A percentile compares a stretch with the other conserved stretches of the same genome.
Evolutionary conservation across 2,329 filamentous ascomycete species (phyloP).

Genomic region (Aspergillus flavus): DNA sequence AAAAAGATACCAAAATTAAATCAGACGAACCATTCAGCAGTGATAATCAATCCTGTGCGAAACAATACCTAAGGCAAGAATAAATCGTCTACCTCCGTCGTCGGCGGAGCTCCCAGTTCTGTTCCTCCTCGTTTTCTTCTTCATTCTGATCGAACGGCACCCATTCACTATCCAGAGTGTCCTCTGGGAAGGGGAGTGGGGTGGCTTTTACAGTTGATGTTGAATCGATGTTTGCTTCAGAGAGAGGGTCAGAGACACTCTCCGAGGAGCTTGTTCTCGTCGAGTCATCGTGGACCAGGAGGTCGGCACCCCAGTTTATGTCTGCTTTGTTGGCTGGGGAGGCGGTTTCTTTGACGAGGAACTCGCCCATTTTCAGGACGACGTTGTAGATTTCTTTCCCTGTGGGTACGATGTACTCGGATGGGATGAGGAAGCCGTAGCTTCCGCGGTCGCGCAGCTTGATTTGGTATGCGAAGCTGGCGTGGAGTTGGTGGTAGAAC

Average conservation of each 20-base stretch:
- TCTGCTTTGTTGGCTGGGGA: neutral
- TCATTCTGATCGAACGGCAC: conserved; percentile 10
- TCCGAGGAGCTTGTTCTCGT: neutral
- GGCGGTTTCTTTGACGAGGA: conserved; percentile 40
- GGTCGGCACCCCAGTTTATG: conserved; percentile 19
- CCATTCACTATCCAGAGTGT: conserved; percentile 11
- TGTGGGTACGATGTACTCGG: conserved; percentile 82
- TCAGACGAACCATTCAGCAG: neutral
- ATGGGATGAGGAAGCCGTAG: conserved; percentile 89
- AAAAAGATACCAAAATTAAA: neutral
- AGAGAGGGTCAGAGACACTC: neutral
- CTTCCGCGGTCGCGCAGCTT: conserved; percentile 91
- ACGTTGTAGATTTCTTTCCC: conserved; percentile 86
- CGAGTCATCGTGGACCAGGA: conserved; percentile 8
- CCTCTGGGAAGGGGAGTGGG: neutral
- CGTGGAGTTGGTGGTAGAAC: conserved; percentile 86
- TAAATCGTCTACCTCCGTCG: neutral
- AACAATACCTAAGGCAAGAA: neutral
- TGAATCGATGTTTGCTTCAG: neutral
- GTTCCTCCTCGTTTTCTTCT: conserved; percentile 13
- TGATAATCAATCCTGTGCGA: neutral
- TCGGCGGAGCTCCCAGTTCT: conserved; percentile 14
- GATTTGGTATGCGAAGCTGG: conserved; percentile 86
- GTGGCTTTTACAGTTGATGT: neutral
- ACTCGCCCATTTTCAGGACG: conserved; percentile 81